Conservation (phyloP, 441 rosid species). For the Theobroma grandiflorum region DNA sequence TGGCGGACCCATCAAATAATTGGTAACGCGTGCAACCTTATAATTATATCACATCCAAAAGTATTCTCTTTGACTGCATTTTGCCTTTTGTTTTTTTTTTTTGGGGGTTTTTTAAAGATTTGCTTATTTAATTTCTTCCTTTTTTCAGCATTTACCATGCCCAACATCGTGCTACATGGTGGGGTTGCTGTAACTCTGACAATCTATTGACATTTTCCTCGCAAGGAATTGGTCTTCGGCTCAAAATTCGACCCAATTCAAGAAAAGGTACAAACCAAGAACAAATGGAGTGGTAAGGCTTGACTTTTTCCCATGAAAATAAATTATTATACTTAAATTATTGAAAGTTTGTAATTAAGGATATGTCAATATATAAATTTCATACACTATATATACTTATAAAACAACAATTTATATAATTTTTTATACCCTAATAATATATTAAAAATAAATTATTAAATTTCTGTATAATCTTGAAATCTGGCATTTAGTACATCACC, state of each 20-base stretch:
- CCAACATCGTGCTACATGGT: background rate
- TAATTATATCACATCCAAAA: background rate
- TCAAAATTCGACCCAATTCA: background rate
- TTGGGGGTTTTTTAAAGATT: no score
- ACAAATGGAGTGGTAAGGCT: background rate
- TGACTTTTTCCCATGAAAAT: background rate
- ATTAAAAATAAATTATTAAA: background rate
- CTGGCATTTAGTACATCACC: conserved; percentile 1
- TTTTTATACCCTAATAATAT: background rate
- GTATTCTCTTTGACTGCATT: background rate
- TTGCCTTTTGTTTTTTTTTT: no score
- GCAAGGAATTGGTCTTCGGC: background rate
- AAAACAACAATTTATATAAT: no score
- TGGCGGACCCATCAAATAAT: conserved; percentile 23
- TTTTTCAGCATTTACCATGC: background rate
- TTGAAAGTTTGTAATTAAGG: no score
- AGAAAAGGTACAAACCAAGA: background rate
- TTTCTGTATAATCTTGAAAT: background rate
- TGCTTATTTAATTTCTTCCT: background rate
- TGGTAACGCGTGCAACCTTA: conserved; percentile 25
- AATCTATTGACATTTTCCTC: background rate
- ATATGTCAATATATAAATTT: no score
- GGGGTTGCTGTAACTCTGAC: background rate
- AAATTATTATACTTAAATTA: no score
- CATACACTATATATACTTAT: no score